phyloP scores from a whole-genome alignment of 768 basidiomycete species.

The Auricularia sp. region DNA sequence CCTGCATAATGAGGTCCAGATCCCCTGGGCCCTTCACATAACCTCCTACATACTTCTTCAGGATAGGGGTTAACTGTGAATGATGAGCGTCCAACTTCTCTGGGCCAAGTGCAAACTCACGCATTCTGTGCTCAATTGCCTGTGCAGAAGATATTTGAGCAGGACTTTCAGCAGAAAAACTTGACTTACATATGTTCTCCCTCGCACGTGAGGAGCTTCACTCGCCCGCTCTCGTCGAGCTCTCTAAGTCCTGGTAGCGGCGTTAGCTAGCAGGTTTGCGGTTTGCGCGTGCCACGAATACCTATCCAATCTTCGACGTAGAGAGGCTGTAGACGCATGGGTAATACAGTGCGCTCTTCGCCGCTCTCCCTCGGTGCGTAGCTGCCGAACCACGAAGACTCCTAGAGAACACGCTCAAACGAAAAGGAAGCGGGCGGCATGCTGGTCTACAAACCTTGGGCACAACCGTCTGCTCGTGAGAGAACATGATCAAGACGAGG shows the following conservation, averaged over 20 bases:
- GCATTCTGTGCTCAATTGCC: not conserved
- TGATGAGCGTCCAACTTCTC: not conserved
- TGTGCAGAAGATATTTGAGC: not conserved
- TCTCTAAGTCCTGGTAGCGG: conserved; percentile 29
- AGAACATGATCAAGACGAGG: conserved; percentile 66
- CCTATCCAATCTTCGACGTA: conserved; percentile 81
- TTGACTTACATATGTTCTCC: conserved; percentile 56
- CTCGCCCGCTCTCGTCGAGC: conserved; percentile 55
- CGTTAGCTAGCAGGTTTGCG: not conserved
- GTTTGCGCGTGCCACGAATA: not conserved
- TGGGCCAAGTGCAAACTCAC: not conserved
- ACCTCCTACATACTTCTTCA: conserved; percentile 19
- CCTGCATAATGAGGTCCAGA: not conserved
- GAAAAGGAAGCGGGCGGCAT: not conserved
- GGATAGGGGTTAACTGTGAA: conserved; percentile 37
- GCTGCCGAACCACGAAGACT: conserved; percentile 80
- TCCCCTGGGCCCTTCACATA: not conserved
- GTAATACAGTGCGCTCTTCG: conserved; percentile 37
- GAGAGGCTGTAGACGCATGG: conserved; percentile 63
- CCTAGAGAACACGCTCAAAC: conserved; percentile 25
- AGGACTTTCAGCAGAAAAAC: not conserved
- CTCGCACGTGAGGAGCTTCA: conserved; percentile 53
- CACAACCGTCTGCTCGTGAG: conserved; percentile 63
- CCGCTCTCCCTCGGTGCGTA: conserved; percentile 32
- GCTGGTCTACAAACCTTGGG: conserved; percentile 31